These are phyloP conservation scores for Fusarium circinatum DNA, from an alignment of 2,329 filamentous ascomycete genomes.

Conservation along the genomic window DNA sequence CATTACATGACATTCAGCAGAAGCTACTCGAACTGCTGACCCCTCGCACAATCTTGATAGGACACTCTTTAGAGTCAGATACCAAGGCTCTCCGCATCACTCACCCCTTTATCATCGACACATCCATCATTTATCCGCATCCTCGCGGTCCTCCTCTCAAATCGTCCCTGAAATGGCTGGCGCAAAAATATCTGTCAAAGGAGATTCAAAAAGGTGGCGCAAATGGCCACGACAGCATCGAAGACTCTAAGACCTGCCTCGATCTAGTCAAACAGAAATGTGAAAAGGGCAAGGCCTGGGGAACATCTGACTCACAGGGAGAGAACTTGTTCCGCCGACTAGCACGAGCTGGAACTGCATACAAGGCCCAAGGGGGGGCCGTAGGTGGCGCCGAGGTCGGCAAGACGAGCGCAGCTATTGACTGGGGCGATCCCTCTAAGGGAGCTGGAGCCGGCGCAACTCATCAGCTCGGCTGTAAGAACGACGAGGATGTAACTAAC, in stretches of 20 bases:
- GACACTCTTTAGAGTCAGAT: constrained; percentile 85
- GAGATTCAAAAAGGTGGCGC: constrained; percentile 87
- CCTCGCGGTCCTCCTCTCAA: constrained; percentile 89
- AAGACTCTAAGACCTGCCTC: constrained; percentile 90
- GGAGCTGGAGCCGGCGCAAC: constrained; percentile 67
- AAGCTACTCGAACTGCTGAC: constrained; percentile 78
- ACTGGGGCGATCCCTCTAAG: constrained; percentile 84
- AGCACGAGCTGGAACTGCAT: constrained; percentile 68
- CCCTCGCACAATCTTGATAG: constrained; percentile 77
- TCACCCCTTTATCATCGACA: constrained; percentile 95
- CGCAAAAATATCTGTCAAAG: constrained; percentile 84
- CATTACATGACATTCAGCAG: constrained; percentile 82
- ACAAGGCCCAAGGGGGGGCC: constrained; percentile 69
- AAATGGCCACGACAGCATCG: constrained; percentile 86
- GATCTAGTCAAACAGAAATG: constrained; percentile 96
- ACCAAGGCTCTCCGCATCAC: constrained; percentile 85
- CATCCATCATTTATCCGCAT: constrained; percentile 88
- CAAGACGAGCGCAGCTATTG: constrained; percentile 79
- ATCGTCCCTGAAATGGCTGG: constrained; percentile 88
- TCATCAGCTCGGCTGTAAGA: constrained; percentile 65
- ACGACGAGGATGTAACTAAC: constrained; percentile 67
- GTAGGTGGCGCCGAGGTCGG: constrained; percentile 64
- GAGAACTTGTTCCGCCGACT: constrained; percentile 93
- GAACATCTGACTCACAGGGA: constrained; percentile 77
- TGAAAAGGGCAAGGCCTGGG: constrained; percentile 90